Evolutionary conservation across 495 filamentous ascomycete species (phyloP), one percentile per base, ranked within the genome.

Genomic region (Aspergillus haitiensis): DNA sequence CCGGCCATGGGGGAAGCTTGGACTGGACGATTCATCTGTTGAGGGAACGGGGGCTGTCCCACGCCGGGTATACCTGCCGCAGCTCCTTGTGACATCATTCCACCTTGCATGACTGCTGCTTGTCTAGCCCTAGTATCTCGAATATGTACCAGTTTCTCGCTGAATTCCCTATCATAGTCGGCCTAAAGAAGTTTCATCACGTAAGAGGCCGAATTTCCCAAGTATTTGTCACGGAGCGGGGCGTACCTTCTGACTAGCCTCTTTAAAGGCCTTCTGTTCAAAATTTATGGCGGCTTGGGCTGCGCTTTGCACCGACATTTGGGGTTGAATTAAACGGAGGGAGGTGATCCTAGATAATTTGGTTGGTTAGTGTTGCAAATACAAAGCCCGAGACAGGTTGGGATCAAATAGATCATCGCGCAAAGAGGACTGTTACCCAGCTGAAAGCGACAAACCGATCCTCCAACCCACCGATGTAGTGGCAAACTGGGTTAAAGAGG

Each of bases 21-120:
- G 74, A 85, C 77, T 34, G 63, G 78, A 8, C 73, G 76, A 55
- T 79, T 82, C 64, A 85, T 72, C 46, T 84, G 84, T 12, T 76
- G 78, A 7, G 78, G 73, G 52, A 84, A 84, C 31, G 64, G 72
- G 11, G 68, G 67, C 54, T 77, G 79, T 55, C 71, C 73, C 5
- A 68, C 66, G n/a, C 71, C 70, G 34, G 66, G 56, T 58, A 73
- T 71, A 6, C 60, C 62, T 8, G 64, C 56, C 27, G 58, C 60
- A 11, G 68, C 50, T 1, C 56, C 68, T 60, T 79, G 78, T 59
- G 74, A 70, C 57, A 75, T 79, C 71, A 80, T 78, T 35, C 73
- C 72, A 55, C 73, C 72, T 61, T 79, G 74, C 46, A 75, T 70
- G 36, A 74, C 71, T 12, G 73, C 73, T 13, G 78, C 72, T 61